These are phyloP conservation scores for Phellinidium pouzarii DNA, from an alignment of 1,284 basidiomycete species.

Conservation along the genomic window DNA sequence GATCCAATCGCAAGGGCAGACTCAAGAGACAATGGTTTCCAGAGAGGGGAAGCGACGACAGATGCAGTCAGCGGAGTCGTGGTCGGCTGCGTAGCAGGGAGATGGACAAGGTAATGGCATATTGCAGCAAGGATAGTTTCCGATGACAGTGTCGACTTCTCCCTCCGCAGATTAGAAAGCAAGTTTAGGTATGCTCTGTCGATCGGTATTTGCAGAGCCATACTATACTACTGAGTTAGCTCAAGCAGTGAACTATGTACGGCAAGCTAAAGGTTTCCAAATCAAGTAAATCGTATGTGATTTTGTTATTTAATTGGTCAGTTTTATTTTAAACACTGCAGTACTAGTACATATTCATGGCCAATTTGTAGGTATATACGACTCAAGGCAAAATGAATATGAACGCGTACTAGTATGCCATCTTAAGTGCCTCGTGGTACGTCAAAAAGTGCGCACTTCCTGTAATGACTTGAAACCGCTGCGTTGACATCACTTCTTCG, in stretches of 20 bases:
- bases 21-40: conserved; percentile 41
- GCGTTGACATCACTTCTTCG: background rate
- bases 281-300: no score
- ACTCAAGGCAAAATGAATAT: no score
- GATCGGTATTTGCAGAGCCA: background rate
- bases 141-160: conserved; percentile 40
- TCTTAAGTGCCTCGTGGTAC: background rate
- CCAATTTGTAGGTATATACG: no score
- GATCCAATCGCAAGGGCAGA: conserved; percentile 48
- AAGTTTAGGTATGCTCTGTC: conserved; percentile 46
- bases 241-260: no score
- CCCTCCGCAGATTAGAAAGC: conserved; percentile 49
- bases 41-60: conserved; percentile 54
- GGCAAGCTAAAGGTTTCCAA: no score
- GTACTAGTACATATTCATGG: no score
- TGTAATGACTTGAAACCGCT: conserved; percentile 1
- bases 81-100: conserved; percentile 40
- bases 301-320: no score
- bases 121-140: conserved; percentile 52
- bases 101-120: conserved; percentile 53
- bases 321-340: no score
- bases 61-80: conserved; percentile 64
- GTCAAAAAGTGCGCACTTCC: background rate
- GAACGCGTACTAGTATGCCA: no score
- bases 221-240: no score